Evolutionary conservation across 1,139 yeast genomes (phyloP).

Genomic region (Scheffersomyces lignicola): DNA sequence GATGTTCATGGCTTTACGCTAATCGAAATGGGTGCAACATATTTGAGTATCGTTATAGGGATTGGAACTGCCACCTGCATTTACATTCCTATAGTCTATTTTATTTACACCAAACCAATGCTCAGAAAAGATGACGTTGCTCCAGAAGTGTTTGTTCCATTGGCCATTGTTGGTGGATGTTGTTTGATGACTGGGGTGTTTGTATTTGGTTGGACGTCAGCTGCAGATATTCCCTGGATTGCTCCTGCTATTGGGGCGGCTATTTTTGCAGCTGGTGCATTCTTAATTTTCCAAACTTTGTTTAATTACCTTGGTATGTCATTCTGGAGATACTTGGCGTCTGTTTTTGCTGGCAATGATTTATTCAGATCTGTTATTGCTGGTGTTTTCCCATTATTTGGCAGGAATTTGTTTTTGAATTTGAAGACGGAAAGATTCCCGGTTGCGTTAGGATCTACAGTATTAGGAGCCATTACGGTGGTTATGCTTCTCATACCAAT

Average conservation of each 20-base stretch:
- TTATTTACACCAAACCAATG: constrained; percentile 25
- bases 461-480: constrained; percentile 44
- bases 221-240: constrained; percentile 42
- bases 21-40: constrained; percentile 50
- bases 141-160: constrained; percentile 45
- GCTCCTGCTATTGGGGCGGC: constrained; percentile 44
- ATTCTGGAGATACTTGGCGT: constrained; percentile 47
- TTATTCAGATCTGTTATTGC: constrained; percentile 55
- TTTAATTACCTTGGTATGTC: constrained; percentile 33
- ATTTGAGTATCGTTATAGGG: constrained; percentile 47
- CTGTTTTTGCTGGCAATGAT: constrained; percentile 60
- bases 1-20: constrained; percentile 48
- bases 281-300: constrained; percentile 42
- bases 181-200: constrained; percentile 46
- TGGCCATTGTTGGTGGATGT: constrained; percentile 44
- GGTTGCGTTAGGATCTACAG: constrained; percentile 56
- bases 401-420: constrained; percentile 48
- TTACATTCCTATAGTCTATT: constrained; percentile 23
- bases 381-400: constrained; percentile 65
- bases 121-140: constrained; percentile 20
- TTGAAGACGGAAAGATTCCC: constrained; percentile 47
- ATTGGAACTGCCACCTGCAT: constrained; percentile 25
- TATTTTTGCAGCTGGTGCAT: constrained; percentile 36
- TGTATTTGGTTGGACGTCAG: constrained; percentile 53
- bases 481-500: constrained; percentile 49